Evolutionary conservation across 2,329 filamentous ascomycete species (phyloP).

Genomic region (Diaporthe citri): DNA sequence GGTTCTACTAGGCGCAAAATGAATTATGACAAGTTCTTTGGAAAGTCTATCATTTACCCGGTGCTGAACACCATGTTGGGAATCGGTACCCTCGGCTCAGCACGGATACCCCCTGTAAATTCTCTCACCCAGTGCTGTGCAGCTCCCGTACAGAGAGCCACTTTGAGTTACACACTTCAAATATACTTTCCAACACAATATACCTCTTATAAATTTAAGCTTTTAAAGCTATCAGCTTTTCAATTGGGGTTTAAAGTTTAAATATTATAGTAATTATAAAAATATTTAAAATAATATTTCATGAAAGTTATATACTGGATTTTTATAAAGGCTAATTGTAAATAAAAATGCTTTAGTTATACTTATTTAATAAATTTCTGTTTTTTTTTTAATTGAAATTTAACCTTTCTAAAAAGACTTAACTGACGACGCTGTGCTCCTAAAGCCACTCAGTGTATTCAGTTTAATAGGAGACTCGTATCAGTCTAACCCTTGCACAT

Average conservation of each 20-base stretch:
- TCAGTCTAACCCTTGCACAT: background rate
- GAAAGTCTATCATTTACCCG: constrained; percentile 14
- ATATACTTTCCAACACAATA: background rate
- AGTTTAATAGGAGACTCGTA: background rate
- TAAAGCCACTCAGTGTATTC: background rate
- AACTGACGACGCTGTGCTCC: too few relatives aligned
- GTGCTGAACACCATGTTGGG: constrained; percentile 16
- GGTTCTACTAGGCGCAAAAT: background rate
- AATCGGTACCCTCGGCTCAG: background rate
- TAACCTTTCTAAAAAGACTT: background rate
- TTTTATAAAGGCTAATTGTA: background rate
- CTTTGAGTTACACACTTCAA: background rate
- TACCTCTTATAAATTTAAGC: background rate
- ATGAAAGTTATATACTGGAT: too few relatives aligned
- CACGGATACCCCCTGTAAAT: background rate
- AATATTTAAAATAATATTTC: background rate
- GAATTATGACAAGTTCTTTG: background rate
- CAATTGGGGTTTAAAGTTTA: background rate
- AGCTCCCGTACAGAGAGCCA: background rate
- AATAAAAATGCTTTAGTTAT: background rate
- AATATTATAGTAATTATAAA: background rate
- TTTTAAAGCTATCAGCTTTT: background rate
- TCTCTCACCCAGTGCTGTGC: constrained; percentile 2
- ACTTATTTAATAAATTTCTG: background rate
- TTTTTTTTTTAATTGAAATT: background rate